Percentiles rank a stretch among this genome's conserved stretches.
These are phyloP conservation scores for Toxoplasma gondii DNA, from an alignment of 169 alveolate species.

Conservation along the genomic window DNA sequence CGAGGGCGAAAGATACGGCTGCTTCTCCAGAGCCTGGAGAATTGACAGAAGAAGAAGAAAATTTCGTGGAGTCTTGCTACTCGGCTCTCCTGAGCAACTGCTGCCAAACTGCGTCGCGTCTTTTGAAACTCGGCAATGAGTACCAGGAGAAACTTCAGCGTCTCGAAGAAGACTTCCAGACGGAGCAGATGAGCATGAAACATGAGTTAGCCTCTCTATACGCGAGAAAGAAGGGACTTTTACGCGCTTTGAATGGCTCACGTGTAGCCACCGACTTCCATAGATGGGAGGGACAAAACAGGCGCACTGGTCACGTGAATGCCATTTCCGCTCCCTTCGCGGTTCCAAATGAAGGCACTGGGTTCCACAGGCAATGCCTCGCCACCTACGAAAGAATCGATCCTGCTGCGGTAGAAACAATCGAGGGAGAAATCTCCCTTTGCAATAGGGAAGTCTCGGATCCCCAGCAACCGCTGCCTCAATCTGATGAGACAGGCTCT, in stretches of 20 bases:
- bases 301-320: no score
- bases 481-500: no score
- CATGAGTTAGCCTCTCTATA: neutral
- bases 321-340: no score
- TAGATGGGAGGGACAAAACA: no score
- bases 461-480: no score
- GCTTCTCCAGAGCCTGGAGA: neutral
- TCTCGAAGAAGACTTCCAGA: neutral
- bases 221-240: neutral
- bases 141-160: conserved; percentile 20
- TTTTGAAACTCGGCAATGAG: neutral
- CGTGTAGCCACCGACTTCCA: no score
- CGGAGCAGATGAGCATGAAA: neutral
- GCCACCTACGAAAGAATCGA: no score
- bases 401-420: no score
- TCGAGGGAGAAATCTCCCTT: no score
- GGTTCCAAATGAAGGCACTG: no score
- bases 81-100: neutral
- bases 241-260: neutral
- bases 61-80: neutral
- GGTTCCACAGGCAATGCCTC: no score
- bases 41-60: neutral
- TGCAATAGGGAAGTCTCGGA: no score
- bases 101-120: neutral
- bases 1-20: neutral